Base-by-base conservation (phyloP, 2,329 filamentous ascomycete genomes). In the Colletotrichum sp. region DNA sequence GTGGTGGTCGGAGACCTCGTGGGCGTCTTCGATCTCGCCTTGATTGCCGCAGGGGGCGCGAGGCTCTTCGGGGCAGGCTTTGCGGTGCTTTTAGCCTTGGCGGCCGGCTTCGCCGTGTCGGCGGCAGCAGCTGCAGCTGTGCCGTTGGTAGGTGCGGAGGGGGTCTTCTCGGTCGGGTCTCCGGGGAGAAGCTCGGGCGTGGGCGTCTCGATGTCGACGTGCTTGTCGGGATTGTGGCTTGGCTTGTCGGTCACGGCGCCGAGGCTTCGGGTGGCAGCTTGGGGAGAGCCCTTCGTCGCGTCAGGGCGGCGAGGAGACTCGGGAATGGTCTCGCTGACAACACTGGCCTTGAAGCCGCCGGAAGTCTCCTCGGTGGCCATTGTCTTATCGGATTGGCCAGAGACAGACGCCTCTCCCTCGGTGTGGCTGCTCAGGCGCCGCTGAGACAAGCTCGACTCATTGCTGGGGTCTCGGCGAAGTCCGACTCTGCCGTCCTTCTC, bases 401-500 rank as follows among this genome's bases (percentile, higher is more conserved):
- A 78, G 4, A 76, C 69, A 12, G 75, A 75, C 6, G 83, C 82
- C n/a, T 82, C 82, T n/a, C 79, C 79, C 68, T 85, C 84, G 43
- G 83, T 86, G 82, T 83, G 6, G 82, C 81, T 9, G 78, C 84
- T 86, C 78, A 84, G 77, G 66, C 82, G 79, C 71, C 84, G 81
- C 77, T 82, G 81, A 12, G 85, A 86, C 36, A 83, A 75, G 72
- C 83, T 81, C 0, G 87, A 88, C 30, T 88, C 87, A 55, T 83
- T 81, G 77, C 87, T 89, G 28, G 81, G 82, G 57, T 88, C 85
- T 74, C 86, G 83, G 80, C 85, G 87, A 34, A 92, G 83, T 61
- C 90, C 90, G 78, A 92, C 85, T 60, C 88, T 86, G 70, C 91
- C 90, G 84, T 92, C 90, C 77, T 92, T 92, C 81, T 95, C 93